Percentiles rank a stretch among this genome's conserved stretches.
Evolutionary conservation across 2,329 filamentous ascomycete species (phyloP).

Genomic region (Sphaerostilbella broomeana): DNA sequence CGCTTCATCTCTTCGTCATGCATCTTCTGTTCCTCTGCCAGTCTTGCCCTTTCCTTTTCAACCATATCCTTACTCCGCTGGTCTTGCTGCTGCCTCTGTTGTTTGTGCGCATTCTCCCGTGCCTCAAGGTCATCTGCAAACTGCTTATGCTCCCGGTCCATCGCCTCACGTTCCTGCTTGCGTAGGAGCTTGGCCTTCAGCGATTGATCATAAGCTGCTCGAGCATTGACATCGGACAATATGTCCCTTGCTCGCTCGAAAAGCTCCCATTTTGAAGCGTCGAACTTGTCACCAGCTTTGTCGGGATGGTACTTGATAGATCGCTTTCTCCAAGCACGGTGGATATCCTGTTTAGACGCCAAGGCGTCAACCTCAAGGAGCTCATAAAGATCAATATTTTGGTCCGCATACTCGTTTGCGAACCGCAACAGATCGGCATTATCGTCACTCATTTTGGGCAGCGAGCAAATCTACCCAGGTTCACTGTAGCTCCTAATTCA

Average conservation of each 20-base stretch:
- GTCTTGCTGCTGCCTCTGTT: conserved; percentile 46
- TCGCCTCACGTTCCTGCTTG: conserved; percentile 62
- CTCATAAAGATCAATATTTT: conserved; percentile 69
- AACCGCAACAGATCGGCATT: conserved; percentile 45
- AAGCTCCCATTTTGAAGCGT: conserved; percentile 76
- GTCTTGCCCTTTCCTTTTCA: conserved; percentile 31
- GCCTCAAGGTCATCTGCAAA: conserved; percentile 85
- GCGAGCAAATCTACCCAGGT: too few species aligned
- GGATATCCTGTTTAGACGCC: conserved; percentile 64
- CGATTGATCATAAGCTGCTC: conserved; percentile 71
- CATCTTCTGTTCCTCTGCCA: conserved; percentile 32
- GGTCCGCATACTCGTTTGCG: conserved; percentile 53
- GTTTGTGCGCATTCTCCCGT: conserved; percentile 61
- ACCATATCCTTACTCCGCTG: conserved; percentile 28
- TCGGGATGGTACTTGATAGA: conserved; percentile 92
- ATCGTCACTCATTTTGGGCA: conserved; percentile 28
- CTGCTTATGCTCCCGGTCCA: conserved; percentile 64
- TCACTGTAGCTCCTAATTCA: too few species aligned
- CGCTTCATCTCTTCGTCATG: conserved; percentile 31
- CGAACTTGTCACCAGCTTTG: conserved; percentile 70
- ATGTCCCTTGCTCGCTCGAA: conserved; percentile 84
- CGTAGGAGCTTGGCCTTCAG: conserved; percentile 65
- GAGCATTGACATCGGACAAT: conserved; percentile 62
- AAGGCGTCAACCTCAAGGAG: conserved; percentile 62
- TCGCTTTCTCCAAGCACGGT: conserved; percentile 75